These are phyloP conservation scores for Tripterygium wilfordii DNA, from an alignment of 177 flowering plant genomes.

Conservation along the genomic window DNA sequence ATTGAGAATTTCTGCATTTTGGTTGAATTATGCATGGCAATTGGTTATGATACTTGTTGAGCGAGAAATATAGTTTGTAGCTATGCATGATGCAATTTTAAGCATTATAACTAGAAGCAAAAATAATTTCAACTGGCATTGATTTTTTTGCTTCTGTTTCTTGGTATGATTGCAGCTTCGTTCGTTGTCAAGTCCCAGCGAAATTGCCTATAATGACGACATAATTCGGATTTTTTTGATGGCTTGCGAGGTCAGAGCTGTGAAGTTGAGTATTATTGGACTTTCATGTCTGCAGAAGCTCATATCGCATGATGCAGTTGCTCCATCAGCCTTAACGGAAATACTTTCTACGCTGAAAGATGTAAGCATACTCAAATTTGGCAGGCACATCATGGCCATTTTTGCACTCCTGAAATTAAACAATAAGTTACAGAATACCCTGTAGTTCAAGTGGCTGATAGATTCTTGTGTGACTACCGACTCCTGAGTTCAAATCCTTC, in stretches of 20 bases:
- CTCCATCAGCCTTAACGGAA: conserved; percentile 71
- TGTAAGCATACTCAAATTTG: conserved; percentile 36
- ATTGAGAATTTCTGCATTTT: too few species aligned
- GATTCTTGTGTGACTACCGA: too few species aligned
- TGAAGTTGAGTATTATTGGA: conserved; percentile 90
- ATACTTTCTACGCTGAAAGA: conserved; percentile 81
- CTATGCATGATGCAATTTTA: too few species aligned
- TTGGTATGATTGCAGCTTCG: conserved; percentile 60
- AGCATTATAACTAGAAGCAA: too few species aligned
- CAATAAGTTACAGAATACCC: too few species aligned
- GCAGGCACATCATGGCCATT: too few species aligned
- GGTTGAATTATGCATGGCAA: too few species aligned
- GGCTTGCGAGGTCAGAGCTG: conserved; percentile 90
- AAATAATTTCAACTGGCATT: not conserved
- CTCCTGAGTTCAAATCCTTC: too few species aligned
- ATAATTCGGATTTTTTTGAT: conserved; percentile 79
- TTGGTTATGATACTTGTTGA: too few species aligned
- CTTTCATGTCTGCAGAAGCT: conserved; percentile 95
- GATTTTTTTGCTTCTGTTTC: not conserved
- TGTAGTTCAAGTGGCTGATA: too few species aligned
- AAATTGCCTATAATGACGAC: conserved; percentile 86
- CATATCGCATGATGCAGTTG: conserved; percentile 89
- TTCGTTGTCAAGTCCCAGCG: conserved; percentile 66
- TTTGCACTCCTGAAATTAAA: too few species aligned
- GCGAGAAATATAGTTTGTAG: too few species aligned